Base-by-base conservation (phyloP, 2,329 filamentous ascomycete genomes). In the Alternaria panax region DNA sequence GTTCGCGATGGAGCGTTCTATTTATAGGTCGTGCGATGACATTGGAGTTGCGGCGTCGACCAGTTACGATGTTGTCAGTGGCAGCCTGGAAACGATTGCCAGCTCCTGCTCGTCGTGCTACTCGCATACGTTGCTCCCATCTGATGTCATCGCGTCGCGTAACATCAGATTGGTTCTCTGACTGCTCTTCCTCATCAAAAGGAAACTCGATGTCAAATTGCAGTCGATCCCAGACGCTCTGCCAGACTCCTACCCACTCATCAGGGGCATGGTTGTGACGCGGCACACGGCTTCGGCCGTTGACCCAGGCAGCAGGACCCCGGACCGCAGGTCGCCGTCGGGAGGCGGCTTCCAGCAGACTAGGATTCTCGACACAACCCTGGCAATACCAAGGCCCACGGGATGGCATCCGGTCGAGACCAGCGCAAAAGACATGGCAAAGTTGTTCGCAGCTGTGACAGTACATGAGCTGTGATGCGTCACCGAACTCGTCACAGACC, bases 351-450 rank as follows among this genome's bases (percentile, higher is more conserved):
- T 73, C 78, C 62, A 76, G 77, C 59, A 74, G 55, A 20, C 72
- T 62, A 1, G 76, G 76, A 51, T 77, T 76, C 63, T 79, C 75
- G 45, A 77, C 78, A 78, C 95, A 99, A 70, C 91, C 88, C 78
- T 95, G 89, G 81, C 95, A 99, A 77, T 94, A 97, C 93, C 94
- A 99, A 65, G 89, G 83, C 27, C 91, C 91, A 28, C 75, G 70
- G 22, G 85, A 80, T 22, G 93, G 93, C 56, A 96, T 87, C 53
- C 84, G 81, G 60, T 93, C 89, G 50, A 97, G 85, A 32, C 92
- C 93, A 62, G 96, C 87, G 78, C 95, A 99, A 78, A 96, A 92
- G 47, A 93, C 93, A 78, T 99, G 95, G 71, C 94, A 97, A 42
- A 91, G 87, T 32, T 90, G 89, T 82, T 96, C 90, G 81, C 95